Base-by-base conservation (phyloP, 768 basidiomycete genomes). In the Psilocybe cyanescens region DNA sequence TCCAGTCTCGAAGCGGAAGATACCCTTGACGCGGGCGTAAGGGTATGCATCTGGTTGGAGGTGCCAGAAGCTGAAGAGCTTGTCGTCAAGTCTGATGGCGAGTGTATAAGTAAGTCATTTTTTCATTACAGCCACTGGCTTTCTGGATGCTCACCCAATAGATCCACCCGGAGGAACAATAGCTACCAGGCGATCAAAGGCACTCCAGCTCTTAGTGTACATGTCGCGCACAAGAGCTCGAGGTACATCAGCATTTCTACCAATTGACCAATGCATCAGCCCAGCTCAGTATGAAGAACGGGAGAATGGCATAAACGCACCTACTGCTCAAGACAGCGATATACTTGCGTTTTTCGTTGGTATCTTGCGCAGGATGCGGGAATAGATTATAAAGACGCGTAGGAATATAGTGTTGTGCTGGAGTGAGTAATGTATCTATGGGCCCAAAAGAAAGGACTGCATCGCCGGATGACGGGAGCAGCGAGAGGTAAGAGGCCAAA, bases 201-300 rank as follows among this genome's bases (percentile, higher is more conserved):
- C 92, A 70, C 91, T 92, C 93, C 94, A 95, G 65, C 90, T 92
- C 75, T 95, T 95, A 28, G 92, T 94, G 70, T 95, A 95, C 90
- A 93, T 91, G 66, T 94, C 92, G 59, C 92, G 86, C 49, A 94
- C 93, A 17, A 93, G 81, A 1, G 91, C 90, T 53, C 92, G 85
- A 9, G 93, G 90, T 28, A 92, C 88, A 70, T 94, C 92, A 14
- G 91, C 91, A 71, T 94, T 94, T 72, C 92, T 89, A 66, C 50
- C 46, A 41, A 12, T 41, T 44, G 49, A 62, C 37, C 64, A 53
- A 14, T 63, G 59, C 44, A 41, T 55, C 37, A 2, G 30, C 35
- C 16, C 37, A 17, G 16, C 19, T 37, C 9, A 8, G 55, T 8
- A 17, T 57, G 29, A 57, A 45, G 29, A 19, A 35, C 9, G 11